These are phyloP conservation scores for Saccharum hybrid DNA, from an alignment of 202 grass and related monocot species.

Conservation along the genomic window DNA sequence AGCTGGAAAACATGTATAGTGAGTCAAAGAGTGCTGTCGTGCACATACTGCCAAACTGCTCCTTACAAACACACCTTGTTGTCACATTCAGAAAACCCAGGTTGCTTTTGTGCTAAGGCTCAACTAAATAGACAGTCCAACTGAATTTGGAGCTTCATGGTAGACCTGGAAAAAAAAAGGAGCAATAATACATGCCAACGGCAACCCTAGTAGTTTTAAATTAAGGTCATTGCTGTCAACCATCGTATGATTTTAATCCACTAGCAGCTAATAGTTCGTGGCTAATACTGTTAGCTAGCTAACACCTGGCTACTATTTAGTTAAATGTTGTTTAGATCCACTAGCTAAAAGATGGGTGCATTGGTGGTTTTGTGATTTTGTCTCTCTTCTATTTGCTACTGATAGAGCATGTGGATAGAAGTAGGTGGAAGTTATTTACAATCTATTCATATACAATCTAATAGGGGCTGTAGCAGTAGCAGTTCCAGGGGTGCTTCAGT, in stretches of 20 bases:
- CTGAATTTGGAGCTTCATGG: constrained; percentile 36
- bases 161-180: neutral
- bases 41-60: constrained; percentile 43
- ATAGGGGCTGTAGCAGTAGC: too few relatives aligned
- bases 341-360: too few relatives aligned
- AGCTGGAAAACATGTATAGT: constrained; percentile 39
- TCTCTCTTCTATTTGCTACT: too few relatives aligned
- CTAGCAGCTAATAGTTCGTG: too few relatives aligned
- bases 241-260: neutral
- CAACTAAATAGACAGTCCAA: constrained; percentile 21
- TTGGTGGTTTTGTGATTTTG: too few relatives aligned
- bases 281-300: too few relatives aligned
- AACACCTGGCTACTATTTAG: too few relatives aligned
- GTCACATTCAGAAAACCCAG: constrained; percentile 28
- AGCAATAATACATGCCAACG: constrained; percentile 18
- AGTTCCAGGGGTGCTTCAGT: too few relatives aligned
- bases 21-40: constrained; percentile 37
- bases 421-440: too few relatives aligned
- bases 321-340: too few relatives aligned
- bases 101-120: constrained; percentile 49
- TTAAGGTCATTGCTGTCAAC: constrained; percentile 38
- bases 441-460: too few relatives aligned
- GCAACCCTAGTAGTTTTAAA: neutral
- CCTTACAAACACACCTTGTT: constrained; percentile 26
- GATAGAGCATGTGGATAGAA: too few relatives aligned